A percentile compares a stretch with the other conserved stretches of the same genome.
phyloP scores from a whole-genome alignment of 176 grass and related monocot genomes.

The Ensete glaucum region DNA sequence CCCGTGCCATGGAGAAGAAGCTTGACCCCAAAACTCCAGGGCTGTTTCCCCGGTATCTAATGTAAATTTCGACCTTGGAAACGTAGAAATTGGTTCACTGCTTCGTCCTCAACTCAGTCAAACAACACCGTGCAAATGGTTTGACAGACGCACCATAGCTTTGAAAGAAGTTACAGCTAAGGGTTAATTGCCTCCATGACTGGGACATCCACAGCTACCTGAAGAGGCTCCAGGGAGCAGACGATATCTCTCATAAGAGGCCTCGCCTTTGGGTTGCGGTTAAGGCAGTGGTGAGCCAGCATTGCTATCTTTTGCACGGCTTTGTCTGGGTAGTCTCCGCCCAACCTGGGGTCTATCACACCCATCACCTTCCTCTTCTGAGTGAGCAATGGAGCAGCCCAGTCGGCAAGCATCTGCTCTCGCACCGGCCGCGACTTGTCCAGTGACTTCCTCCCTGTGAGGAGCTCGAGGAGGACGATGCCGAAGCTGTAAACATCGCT shows the following conservation, averaged over 20 bases:
- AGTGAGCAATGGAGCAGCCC: conserved; percentile 24
- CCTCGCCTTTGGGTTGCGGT: conserved; percentile 37
- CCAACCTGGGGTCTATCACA: conserved; percentile 33
- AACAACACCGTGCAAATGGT: no score
- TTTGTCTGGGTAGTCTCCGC: conserved; percentile 29
- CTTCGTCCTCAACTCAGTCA: no score
- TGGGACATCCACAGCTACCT: conserved; percentile 13
- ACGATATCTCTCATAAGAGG: conserved; percentile 43
- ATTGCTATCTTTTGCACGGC: conserved; percentile 33
- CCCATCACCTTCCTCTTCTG: conserved; percentile 36
- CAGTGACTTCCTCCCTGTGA: conserved; percentile 36
- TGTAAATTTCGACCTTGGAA: no score
- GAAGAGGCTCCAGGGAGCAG: conserved; percentile 35
- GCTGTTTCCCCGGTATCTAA: no score
- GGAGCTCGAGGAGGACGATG: conserved; percentile 38
- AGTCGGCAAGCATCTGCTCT: conserved; percentile 46
- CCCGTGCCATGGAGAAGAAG: no score
- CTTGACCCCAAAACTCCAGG: no score
- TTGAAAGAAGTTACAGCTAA: not conserved
- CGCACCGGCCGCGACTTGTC: conserved; percentile 34
- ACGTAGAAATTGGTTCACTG: no score
- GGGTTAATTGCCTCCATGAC: not conserved
- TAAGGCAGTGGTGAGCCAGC: conserved; percentile 44
- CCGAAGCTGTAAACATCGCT: conserved; percentile 52
- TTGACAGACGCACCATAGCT: no score